Base-by-base conservation (phyloP, 768 basidiomycete genomes). In the Sarcomyxa edulis region DNA sequence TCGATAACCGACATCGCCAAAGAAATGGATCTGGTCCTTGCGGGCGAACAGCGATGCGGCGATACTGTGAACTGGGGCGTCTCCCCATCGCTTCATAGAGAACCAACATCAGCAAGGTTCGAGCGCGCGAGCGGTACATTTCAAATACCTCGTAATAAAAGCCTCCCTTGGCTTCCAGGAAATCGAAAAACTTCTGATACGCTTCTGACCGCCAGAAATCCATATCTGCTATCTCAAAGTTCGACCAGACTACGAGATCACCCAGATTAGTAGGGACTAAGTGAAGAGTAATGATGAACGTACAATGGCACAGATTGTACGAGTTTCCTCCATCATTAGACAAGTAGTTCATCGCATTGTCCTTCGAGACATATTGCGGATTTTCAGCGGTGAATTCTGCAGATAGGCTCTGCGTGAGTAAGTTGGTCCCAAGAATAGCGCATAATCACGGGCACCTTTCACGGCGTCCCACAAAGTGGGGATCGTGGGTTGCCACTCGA, bases 181-280 rank as follows among this genome's bases (percentile, higher is more conserved):
- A 74, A 20, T 88, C 76, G 50, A 95, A 95, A 64, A 84, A 94
- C 33, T 77, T 72, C 48, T 75, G 72, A 60, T 96, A 97, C 0
- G 88, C 84, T 47, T 89, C 80, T 1, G 74, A 68, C 40, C 91
- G 68, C 88, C 90, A 95, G 55, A 95, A 88, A 47, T 89, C 80
- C 69, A 96, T 78, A 51, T 83, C 78, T 3, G 78, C 91, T 43
- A 97, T 95, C 61, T 94, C 91, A 50, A 94, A 94, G 58, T 92
- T 94, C 49, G 79, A 85, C 88, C 88, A 92, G 60, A 81, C 84
- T 87, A 37, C 2, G 31, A 20, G 26, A 5, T 16, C 10, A 7
- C 9, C 7, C 12, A n/a, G 18, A 27, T 12, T 18, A 29, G 18
- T 21, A 22, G n/a, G 10, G 19, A 21, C 21, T 7, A 27, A 26